Percentiles rank a stretch among this genome's conserved stretches.
These are phyloP conservation scores for Hygrophoropsis aurantiaca DNA, from an alignment of 768 basidiomycete genomes.

Conservation along the genomic window DNA sequence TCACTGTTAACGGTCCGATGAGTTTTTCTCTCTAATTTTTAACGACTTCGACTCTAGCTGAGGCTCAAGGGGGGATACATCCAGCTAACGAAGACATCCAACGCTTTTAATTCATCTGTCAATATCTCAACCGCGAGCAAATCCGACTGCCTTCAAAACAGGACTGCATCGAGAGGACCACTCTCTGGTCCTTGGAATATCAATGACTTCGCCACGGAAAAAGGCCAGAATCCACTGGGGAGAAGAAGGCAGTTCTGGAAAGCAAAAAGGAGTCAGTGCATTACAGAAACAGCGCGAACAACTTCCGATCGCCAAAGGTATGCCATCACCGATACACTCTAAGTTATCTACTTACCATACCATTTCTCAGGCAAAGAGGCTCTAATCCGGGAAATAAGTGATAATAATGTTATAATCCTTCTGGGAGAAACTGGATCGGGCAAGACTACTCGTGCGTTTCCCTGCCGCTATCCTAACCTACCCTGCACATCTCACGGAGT, in stretches of 20 bases:
- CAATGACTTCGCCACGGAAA: conserved; percentile 23
- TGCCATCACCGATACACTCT: conserved; percentile 13
- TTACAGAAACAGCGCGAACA: conserved; percentile 66
- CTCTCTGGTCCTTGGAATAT: no score
- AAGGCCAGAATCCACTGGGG: conserved; percentile 21
- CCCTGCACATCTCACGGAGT: conserved; percentile 3
- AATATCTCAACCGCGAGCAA: no score
- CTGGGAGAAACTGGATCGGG: conserved; percentile 98
- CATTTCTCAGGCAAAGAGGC: conserved; percentile 63
- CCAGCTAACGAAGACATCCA: no score
- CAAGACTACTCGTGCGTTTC: conserved; percentile 90
- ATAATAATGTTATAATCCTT: conserved; percentile 84
- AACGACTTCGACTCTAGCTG: no score
- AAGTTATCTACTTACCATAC: neutral
- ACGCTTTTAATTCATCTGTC: no score
- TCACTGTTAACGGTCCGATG: no score
- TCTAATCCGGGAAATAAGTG: conserved; percentile 66
- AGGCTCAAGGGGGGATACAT: no score
- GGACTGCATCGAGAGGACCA: no score
- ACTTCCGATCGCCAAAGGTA: conserved; percentile 81
- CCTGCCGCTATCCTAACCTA: neutral
- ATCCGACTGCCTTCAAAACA: no score
- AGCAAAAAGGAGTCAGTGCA: conserved; percentile 8
- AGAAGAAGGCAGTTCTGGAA: conserved; percentile 15
- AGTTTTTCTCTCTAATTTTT: no score